Evolutionary conservation across 2,329 filamentous ascomycete species (phyloP).

Genomic region (Lachnellula arida): DNA sequence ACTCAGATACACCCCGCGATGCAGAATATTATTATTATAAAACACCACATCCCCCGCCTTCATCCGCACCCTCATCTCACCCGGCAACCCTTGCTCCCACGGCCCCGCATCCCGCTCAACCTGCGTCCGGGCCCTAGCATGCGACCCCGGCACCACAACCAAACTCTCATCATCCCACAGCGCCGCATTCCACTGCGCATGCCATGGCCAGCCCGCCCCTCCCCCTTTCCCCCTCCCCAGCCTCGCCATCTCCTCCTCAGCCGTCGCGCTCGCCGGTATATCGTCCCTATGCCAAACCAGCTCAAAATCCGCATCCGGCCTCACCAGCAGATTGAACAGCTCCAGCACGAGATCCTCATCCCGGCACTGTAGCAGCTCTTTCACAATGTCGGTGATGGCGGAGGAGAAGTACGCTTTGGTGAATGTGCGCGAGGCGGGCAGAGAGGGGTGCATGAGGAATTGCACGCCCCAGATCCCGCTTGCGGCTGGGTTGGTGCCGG

Average conservation of each 20-base stretch:
- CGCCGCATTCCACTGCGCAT: constrained; percentile 85
- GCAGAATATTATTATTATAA: constrained; percentile 86
- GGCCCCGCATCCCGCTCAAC: constrained; percentile 63
- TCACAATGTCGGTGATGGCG: constrained; percentile 57
- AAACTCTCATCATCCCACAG: constrained; percentile 70
- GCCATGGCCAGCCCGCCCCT: too few species aligned
- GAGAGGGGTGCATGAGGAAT: constrained; percentile 71
- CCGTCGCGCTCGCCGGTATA: constrained; percentile 59
- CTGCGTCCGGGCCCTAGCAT: constrained; percentile 65
- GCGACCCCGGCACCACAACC: constrained; percentile 73
- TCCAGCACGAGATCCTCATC: constrained; percentile 75
- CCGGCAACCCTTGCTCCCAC: constrained; percentile 56
- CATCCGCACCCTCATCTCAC: constrained; percentile 61
- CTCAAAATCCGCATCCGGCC: constrained; percentile 66
- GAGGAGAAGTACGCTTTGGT: constrained; percentile 67
- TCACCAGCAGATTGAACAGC: constrained; percentile 78
- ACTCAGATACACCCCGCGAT: constrained; percentile 61
- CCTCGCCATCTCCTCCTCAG: constrained; percentile 62
- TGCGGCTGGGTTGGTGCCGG: constrained; percentile 37
- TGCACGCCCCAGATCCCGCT: constrained; percentile 86
- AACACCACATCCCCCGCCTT: constrained; percentile 76
- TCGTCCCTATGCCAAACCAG: constrained; percentile 86
- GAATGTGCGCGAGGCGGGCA: constrained; percentile 59
- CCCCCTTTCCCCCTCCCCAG: constrained; percentile 55
- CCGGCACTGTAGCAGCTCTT: constrained; percentile 52